Conservation (phyloP, 2,329 filamentous ascomycete genomes). For the Biscogniauxia marginata region DNA sequence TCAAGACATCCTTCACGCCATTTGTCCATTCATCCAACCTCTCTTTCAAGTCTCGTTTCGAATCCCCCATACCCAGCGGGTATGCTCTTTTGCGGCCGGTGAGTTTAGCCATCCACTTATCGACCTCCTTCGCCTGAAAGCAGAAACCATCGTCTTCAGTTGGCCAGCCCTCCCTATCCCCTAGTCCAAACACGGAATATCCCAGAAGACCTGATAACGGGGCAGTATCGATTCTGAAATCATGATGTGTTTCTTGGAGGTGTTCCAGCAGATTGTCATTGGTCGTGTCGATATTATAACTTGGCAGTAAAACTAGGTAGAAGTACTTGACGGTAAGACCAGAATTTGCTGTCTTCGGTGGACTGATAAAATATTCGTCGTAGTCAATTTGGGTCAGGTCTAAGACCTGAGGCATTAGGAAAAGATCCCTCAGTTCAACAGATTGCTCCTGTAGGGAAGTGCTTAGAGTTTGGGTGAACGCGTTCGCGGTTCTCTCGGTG, state of each 20-base stretch:
- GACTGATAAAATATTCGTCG: conserved; percentile 85
- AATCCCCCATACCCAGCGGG: conserved; percentile 84
- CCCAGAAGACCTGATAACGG: conserved; percentile 74
- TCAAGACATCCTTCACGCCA: conserved; percentile 71
- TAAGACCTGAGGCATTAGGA: conserved; percentile 61
- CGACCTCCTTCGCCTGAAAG: conserved; percentile 84
- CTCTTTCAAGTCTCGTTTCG: conserved; percentile 68
- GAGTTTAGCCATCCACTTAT: conserved; percentile 96
- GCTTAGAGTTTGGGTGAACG: conserved; percentile 58
- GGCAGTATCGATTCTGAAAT: conserved; percentile 92
- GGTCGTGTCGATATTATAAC: conserved; percentile 93
- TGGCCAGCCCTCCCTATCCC: conserved; percentile 89
- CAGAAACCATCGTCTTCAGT: conserved; percentile 89
- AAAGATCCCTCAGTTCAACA: conserved; percentile 35
- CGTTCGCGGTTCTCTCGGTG: conserved; percentile 71
- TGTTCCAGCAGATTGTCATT: conserved; percentile 85
- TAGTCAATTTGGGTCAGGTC: conserved; percentile 87
- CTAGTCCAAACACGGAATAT: conserved; percentile 92
- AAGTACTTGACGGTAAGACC: conserved; percentile 59
- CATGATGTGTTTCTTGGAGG: conserved; percentile 88
- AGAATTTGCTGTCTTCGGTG: conserved; percentile 59
- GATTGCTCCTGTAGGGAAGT: conserved; percentile 50
- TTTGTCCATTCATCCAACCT: conserved; percentile 74
- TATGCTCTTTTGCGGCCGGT: conserved; percentile 84
- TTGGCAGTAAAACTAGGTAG: conserved; percentile 83